Base-by-base conservation (phyloP, 108 stramenopile species). In the Nannochloropsis gaditana region DNA sequence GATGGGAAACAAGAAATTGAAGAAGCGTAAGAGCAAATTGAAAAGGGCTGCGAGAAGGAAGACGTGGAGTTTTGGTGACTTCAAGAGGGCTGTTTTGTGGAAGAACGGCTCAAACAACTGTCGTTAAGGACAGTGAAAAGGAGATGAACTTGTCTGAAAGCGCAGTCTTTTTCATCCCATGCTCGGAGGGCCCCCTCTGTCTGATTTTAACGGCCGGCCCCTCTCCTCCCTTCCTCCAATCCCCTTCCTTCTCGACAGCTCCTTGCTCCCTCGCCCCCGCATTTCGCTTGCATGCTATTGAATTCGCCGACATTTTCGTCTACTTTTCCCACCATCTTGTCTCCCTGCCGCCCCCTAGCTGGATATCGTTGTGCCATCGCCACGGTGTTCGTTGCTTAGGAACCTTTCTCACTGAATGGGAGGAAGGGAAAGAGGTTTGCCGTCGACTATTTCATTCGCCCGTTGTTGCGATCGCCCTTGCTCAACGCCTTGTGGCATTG, bases 321-420 rank as follows among this genome's bases (percentile, higher is more conserved):
- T 82, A 82, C 21, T 82, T 82, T 21, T 45, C 44, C 8, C 82
- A 82, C 82, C 82, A 82, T 21, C 45, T 82, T 15, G 82, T 82
- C 82, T 45, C 82, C 45, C 19, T 82, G 0, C 44, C 45, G 19
- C 82, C 82, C 44, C 9, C 9, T 19, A 19, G 19, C 45, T 82
- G 82, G 82, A 45, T 82, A 15, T 45, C 43, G 6, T 19, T 45
- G 19, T 82, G 82, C 45, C 43, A 45, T 45, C 43, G 82, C 15
- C 82, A 82, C 15, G 82, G 45, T 21, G 82, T 45, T 19, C 44
- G 43, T 21, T 43, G 43, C 19, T 19, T 82, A 45, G 82, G 82
- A 15, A 82, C 82, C 9, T 82, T 82, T 21, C 17, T 82, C 6
- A 82, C 82, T 19, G 82, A 82, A 21, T 82, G 82, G 82, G 82